phyloP scores from a whole-genome alignment of 306 rosid species.

The Canavalia ensiformis region DNA sequence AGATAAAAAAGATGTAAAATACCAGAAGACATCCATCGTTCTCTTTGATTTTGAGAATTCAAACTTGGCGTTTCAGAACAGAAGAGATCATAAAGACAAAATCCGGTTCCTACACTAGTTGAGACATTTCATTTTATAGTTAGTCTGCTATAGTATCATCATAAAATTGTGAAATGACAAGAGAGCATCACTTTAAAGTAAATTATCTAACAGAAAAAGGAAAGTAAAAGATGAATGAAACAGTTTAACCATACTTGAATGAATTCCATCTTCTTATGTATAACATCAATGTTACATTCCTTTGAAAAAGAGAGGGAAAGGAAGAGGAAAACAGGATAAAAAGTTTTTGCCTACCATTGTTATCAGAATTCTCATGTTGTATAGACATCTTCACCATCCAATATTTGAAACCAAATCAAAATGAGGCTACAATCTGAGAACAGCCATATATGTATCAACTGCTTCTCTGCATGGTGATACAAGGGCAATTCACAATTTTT shows the following conservation, averaged over 20 bases:
- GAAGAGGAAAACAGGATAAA: neutral
- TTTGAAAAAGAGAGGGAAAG: neutral
- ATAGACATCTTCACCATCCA: slow-evolving; percentile 67
- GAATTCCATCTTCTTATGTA: neutral
- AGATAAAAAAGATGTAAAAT: slow-evolving; percentile 25
- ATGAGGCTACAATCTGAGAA: slow-evolving; percentile 51
- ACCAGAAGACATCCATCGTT: slow-evolving; percentile 59
- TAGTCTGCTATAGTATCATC: slow-evolving; percentile 8
- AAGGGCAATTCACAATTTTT: neutral
- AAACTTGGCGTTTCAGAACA: slow-evolving; percentile 67
- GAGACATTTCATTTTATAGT: slow-evolving; percentile 42
- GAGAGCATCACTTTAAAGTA: neutral
- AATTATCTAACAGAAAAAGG: neutral
- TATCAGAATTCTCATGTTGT: slow-evolving; percentile 58
- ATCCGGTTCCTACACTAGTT: slow-evolving; percentile 58
- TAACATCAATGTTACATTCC: slow-evolving; percentile 7
- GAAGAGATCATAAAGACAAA: slow-evolving; percentile 84
- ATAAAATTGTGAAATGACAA: slow-evolving; percentile 10
- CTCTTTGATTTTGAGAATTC: slow-evolving; percentile 55
- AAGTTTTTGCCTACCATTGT: slow-evolving; percentile 55
- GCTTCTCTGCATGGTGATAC: slow-evolving; percentile 47
- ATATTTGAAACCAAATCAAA: slow-evolving; percentile 46
- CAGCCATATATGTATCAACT: slow-evolving; percentile 48
- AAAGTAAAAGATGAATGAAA: slow-evolving; percentile 7
- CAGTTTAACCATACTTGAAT: neutral